Conservation (phyloP, 805 yeast species). For the Candida ovalis region DNA sequence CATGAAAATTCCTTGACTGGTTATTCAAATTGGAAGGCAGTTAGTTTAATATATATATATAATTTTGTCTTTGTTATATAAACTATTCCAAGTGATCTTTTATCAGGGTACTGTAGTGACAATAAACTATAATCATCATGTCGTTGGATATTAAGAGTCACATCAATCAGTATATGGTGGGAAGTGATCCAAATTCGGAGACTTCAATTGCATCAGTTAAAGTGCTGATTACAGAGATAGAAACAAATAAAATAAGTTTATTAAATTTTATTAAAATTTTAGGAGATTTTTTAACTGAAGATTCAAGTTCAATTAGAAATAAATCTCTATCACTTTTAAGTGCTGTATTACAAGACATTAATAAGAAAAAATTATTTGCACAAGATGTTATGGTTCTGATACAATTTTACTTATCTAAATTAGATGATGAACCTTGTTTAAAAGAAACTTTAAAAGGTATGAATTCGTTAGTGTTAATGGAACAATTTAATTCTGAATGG, state of each 20-base stretch:
- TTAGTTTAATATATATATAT: no score
- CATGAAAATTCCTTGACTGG: no score
- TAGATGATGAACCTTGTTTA: slow-evolving; percentile 59
- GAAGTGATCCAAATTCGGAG: slow-evolving; percentile 31
- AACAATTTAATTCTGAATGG: slow-evolving; percentile 39
- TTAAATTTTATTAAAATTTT: slow-evolving; percentile 40
- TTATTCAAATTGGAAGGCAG: no score
- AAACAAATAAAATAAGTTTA: slow-evolving; percentile 30
- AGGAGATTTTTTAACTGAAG: slow-evolving; percentile 49
- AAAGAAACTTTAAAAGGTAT: slow-evolving; percentile 54
- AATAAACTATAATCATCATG: slow-evolving; percentile 17
- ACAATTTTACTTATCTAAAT: slow-evolving; percentile 59
- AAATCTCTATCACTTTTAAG: slow-evolving; percentile 41
- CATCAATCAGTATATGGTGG: slow-evolving; percentile 38
- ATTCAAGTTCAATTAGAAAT: slow-evolving; percentile 36
- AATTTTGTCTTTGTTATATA: no score
- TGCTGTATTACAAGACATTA: slow-evolving; percentile 30
- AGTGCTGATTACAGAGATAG: slow-evolving; percentile 26
- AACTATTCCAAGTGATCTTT: no score
- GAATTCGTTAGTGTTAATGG: slow-evolving; percentile 46
- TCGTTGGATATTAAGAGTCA: slow-evolving; percentile 18
- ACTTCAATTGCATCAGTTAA: slow-evolving; percentile 30
- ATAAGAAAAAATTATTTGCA: slow-evolving; percentile 25
- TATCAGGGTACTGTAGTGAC: no score
- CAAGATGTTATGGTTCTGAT: slow-evolving; percentile 48